These are phyloP conservation scores for Colletotrichum sp. DNA, from an alignment of 2,329 filamentous ascomycete genomes.

Conservation along the genomic window DNA sequence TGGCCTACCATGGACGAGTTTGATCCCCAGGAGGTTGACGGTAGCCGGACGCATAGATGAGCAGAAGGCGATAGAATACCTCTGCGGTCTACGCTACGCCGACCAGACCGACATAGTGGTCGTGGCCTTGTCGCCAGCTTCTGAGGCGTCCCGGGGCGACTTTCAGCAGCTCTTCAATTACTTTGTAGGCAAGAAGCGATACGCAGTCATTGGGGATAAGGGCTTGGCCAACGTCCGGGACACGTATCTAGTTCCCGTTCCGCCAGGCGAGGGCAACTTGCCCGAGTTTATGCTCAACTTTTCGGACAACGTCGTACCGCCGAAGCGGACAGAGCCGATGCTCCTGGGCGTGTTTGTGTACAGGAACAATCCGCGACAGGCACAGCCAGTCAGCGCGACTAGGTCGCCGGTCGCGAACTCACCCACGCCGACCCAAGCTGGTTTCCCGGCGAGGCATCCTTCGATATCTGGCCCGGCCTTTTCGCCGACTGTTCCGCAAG, in stretches of 20 bases:
- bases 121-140: constrained; percentile 71
- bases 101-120: constrained; percentile 84
- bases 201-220: constrained; percentile 85
- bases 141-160: constrained; percentile 61
- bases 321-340: constrained; percentile 74
- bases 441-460: constrained; percentile 45
- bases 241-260: constrained; percentile 88
- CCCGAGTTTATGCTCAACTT: constrained; percentile 90
- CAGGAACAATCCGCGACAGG: constrained; percentile 59
- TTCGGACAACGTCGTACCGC: constrained; percentile 81
- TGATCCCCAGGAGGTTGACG: constrained; percentile 73
- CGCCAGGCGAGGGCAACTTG: constrained; percentile 71
- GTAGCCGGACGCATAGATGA: constrained; percentile 84
- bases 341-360: constrained; percentile 87
- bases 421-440: constrained; percentile 39
- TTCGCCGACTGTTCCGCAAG: constrained; percentile 47
- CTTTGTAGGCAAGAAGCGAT: constrained; percentile 81
- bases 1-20: constrained; percentile 66
- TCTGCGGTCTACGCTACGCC: constrained; percentile 85
- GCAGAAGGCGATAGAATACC: constrained; percentile 85
- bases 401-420: constrained; percentile 29
- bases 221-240: constrained; percentile 79
- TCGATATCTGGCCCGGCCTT: constrained; percentile 57
- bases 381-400: constrained; percentile 29
- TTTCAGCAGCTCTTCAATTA: constrained; percentile 87